These are phyloP conservation scores for Cinnamomum chago DNA, from an alignment of 164 flowering plant genomes.

Conservation along the genomic window DNA sequence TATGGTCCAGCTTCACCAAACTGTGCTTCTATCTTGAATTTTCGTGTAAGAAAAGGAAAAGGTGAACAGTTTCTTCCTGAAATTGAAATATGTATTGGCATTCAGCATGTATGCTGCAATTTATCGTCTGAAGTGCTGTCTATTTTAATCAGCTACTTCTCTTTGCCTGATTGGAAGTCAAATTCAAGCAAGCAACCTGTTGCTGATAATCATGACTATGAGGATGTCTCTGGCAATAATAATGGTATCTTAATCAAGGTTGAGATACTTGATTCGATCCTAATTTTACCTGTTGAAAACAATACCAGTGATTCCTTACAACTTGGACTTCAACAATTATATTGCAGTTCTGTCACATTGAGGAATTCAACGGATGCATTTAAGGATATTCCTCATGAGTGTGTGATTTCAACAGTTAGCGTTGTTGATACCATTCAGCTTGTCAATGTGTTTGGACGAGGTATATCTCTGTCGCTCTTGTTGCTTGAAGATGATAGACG, in stretches of 20 bases:
- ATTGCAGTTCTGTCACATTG: constrained; percentile 32
- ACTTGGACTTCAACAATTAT: constrained; percentile 58
- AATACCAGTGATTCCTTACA: constrained; percentile 37
- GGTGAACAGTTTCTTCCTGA: constrained; percentile 21
- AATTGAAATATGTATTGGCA: constrained; percentile 50
- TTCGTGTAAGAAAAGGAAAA: constrained; percentile 45
- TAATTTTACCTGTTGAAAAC: constrained; percentile 48
- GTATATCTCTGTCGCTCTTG: constrained; percentile 43
- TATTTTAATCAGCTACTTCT: constrained; percentile 77
- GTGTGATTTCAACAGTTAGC: constrained; percentile 35
- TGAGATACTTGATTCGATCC: constrained; percentile 63
- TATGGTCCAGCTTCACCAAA: constrained; percentile 61
- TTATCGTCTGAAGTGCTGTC: constrained; percentile 72
- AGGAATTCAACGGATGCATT: constrained; percentile 24
- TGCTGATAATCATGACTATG: constrained; percentile 5
- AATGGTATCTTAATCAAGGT: constrained; percentile 37
- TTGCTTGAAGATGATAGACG: constrained; percentile 26
- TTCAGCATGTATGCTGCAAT: constrained; percentile 74
- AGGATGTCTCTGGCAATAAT: constrained; percentile 12
- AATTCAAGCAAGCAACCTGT: constrained; percentile 19
- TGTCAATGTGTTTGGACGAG: constrained; percentile 67
- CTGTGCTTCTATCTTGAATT: constrained; percentile 51
- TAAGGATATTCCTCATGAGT: constrained; percentile 48
- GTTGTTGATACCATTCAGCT: constrained; percentile 28
- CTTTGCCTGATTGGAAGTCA: constrained; percentile 67